Percentiles rank a stretch among this genome's conserved stretches.
These are phyloP conservation scores for Pythium coloratum DNA, from an alignment of 352 stramenopile genomes.

Conservation along the genomic window DNA sequence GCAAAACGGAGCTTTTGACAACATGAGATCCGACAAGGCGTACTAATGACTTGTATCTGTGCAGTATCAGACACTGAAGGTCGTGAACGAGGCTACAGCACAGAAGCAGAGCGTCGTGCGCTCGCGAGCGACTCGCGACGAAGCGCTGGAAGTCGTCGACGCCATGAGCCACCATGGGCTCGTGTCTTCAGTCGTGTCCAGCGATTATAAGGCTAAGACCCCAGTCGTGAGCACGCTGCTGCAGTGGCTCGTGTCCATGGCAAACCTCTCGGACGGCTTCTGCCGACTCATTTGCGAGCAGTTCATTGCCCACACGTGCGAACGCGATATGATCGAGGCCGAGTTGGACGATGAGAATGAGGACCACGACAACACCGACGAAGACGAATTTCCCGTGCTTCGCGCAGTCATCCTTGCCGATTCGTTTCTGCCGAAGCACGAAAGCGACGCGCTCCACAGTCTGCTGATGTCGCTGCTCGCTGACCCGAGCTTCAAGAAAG, in stretches of 20 bases:
- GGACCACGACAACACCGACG: constrained; percentile 31
- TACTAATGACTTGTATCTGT: not conserved
- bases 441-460: constrained; percentile 87
- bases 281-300: constrained; percentile 86
- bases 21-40: not conserved
- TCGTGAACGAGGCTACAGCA: constrained; percentile 67
- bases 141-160: constrained; percentile 70
- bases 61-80: constrained; percentile 84
- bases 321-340: constrained; percentile 2
- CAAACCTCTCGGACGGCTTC: constrained; percentile 75
- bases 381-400: constrained; percentile 57
- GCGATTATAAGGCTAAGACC: constrained; percentile 70
- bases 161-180: constrained; percentile 69
- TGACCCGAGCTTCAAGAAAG: constrained; percentile 96
- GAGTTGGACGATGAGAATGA: constrained; percentile 33
- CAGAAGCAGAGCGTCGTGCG: constrained; percentile 78
- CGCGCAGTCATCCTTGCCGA: constrained; percentile 84
- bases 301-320: constrained; percentile 31
- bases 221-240: constrained; percentile 70
- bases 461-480: constrained; percentile 96
- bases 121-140: constrained; percentile 60
- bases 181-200: constrained; percentile 78
- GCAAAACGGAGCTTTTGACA: not conserved
- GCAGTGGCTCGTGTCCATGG: constrained; percentile 78
- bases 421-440: constrained; percentile 76